Base-by-base conservation (phyloP, 257 asterid genomes). In the Buddleja alternifolia region DNA sequence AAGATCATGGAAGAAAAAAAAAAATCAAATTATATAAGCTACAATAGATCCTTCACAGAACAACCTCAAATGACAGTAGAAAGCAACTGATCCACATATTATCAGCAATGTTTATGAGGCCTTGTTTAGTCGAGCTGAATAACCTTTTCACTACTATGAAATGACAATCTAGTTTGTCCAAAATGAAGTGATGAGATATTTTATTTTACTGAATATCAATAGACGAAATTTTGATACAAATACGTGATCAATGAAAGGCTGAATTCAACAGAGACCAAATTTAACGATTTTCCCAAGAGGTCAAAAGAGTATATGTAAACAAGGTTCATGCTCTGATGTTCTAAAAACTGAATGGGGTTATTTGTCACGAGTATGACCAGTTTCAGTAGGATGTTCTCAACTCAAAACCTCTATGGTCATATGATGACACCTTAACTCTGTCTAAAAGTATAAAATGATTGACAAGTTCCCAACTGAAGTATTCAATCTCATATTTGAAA, bases 71-170 rank as follows among this genome's bases (percentile, higher is more conserved):
- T 19, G 48, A 60, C 71, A 62, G 56, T 66, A 51, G 12, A 23
- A 59, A 40, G 44, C 45, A 32, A 56, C 59, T 37, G 56, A 7
- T 55, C 42, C 72, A 34, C 20, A 20, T 15, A 23, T 42, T 34
- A 54, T 10, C n/a, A 56, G 55, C 48, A 19, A 55, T 56, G 63
- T 64, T 47, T 45, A 63, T 55, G 45, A 42, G 64, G 20, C n/a
- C 29, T 40, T 45, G 10, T 10, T 17, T 11, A 73, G 71, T 25
- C 6, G 6, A 34, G 67, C 24, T 1, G 39, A 39, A 57, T 42
- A 36, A 59, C 59, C 59, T 15, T 51, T 39, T 19, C 47, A 40
- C 34, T 24, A 23, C 69, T 54, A 63, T n/a, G 34, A 52, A 60
- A 36, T 10, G 32, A 12, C 19, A 42, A 55, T 54, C 41, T 36